Base-by-base conservation (phyloP, 805 yeast species). In the Barnettozyma populi region DNA sequence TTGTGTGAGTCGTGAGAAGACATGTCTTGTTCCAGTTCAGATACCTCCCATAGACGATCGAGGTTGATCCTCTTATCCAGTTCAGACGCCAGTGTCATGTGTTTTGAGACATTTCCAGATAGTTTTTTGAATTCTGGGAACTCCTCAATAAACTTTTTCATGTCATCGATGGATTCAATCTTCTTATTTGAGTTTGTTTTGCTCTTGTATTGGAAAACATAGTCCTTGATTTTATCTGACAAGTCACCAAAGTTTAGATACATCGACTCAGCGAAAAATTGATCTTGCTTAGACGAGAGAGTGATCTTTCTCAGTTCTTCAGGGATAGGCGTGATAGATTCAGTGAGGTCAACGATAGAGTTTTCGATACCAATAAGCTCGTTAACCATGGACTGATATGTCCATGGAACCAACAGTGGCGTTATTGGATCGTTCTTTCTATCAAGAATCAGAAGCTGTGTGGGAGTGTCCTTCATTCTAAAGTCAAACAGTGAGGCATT, bases 331-430 rank as follows among this genome's bases (percentile, higher is more conserved):
- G 84, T 77, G 1, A 79, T 74, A 6, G 50, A 38, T 1, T 65
- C 58, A 0, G 82, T 70, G 32, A 90, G 64, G 55, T 80, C 84
- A 4, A 89, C 95, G 2, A 90, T 77, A 57, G 94, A 92, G 60
- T 89, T 84, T 31, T 73, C 69, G 49, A 94, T 86, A 2, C 92
- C 96, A 27, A 94, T 70, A 20, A 90, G 75, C 63, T 95, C 98
- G 63, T 92, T 96, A 16, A 94, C 88, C 98, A 94, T 92, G 2
- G 97, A 86, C 62, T 92, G 98, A 66, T 89, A 94, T 1, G 99
- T 90, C 99, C 99, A 94, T 2, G 98, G 99, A 36, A 84, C 79
- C 43, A 94, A 68, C 27, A 94, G 73, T 1, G 99, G 97, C 0
- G 99, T 92, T 13, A 92, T 72, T 2, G 99, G 97, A 66, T 94